Conservation (phyloP, 129 eudicot species). For the Tagetes patula region DNA sequence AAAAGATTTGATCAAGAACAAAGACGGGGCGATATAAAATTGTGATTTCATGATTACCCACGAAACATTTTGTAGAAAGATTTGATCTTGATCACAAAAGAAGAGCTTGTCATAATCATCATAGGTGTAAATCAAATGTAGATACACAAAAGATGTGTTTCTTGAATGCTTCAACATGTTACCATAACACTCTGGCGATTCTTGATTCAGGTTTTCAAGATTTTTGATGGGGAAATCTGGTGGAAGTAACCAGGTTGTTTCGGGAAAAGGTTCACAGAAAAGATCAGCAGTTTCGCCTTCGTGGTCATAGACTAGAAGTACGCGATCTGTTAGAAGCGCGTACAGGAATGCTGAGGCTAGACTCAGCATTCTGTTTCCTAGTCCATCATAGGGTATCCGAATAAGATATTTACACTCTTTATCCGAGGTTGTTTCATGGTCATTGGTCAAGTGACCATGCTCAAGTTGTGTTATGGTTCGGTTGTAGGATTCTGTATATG, state of each 20-base stretch:
- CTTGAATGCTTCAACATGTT: constrained; percentile 1
- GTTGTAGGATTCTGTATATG: constrained; percentile 8
- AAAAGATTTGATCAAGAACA: background rate
- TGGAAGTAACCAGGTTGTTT: constrained; percentile 4
- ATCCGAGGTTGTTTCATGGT: background rate
- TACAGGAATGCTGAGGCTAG: background rate
- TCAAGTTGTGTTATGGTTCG: constrained; percentile 1
- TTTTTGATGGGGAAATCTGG: constrained; percentile 5
- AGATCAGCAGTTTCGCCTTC: constrained; percentile 3
- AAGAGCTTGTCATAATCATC: constrained; percentile 1
- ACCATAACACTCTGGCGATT: constrained; percentile 4
- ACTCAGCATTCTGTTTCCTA: constrained; percentile 5
- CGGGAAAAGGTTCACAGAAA: constrained; percentile 1
- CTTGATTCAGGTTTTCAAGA: background rate
- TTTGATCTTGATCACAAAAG: constrained; percentile 10
- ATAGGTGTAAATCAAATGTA: background rate
- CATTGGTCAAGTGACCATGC: background rate
- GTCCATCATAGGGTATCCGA: background rate
- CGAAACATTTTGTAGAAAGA: background rate
- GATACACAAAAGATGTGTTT: constrained; percentile 1
- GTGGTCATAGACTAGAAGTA: constrained; percentile 5
- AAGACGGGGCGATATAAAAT: background rate
- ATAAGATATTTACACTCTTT: background rate
- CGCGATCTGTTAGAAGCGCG: background rate
- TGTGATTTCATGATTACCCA: constrained; percentile 2